Conservation (phyloP, 108 stramenopile genomes). For the Stephanodiscus minutulus region DNA sequence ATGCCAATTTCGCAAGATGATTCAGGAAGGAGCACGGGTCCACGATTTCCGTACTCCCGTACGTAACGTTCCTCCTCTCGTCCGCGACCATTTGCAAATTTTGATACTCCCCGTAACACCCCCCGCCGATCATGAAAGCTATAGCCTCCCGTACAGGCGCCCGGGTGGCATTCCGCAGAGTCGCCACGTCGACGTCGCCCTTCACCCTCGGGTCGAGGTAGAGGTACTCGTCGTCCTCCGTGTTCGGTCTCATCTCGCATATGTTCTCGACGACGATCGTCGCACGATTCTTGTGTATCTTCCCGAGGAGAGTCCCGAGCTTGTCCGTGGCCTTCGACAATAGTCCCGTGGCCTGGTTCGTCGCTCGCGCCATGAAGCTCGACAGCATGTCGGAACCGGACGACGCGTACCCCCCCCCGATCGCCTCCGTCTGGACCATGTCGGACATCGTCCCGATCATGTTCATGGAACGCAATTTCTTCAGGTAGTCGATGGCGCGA, state of each 20-base stretch:
- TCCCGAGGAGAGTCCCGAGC: conserved; percentile 88
- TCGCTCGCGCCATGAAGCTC: conserved; percentile 88
- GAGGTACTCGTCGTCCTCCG: conserved; percentile 94
- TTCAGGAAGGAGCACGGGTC: conserved; percentile 79
- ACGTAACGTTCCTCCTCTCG: conserved; percentile 81
- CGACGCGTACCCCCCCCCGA: conserved; percentile 41
- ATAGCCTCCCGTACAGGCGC: conserved; percentile 86
- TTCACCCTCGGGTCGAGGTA: conserved; percentile 94
- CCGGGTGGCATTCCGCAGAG: conserved; percentile 64
- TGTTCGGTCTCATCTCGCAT: conserved; percentile 85
- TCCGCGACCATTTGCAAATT: conserved; percentile 92
- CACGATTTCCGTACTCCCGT: conserved; percentile 94
- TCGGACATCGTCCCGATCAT: conserved; percentile 77
- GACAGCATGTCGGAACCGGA: conserved; percentile 60
- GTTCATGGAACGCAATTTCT: conserved; percentile 86
- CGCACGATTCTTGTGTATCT: conserved; percentile 86
- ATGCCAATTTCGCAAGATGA: conserved; percentile 72
- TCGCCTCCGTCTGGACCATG: conserved; percentile 56
- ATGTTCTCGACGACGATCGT: conserved; percentile 92
- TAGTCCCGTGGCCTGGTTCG: conserved; percentile 89
- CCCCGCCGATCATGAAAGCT: conserved; percentile 96
- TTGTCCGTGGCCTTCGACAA: conserved; percentile 92
- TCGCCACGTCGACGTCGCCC: conserved; percentile 83
- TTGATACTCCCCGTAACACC: conserved; percentile 97
- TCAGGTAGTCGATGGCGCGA: conserved; percentile 78